phyloP scores from a whole-genome alignment of 2,329 filamentous ascomycete species.

The Penicillium sp. region DNA sequence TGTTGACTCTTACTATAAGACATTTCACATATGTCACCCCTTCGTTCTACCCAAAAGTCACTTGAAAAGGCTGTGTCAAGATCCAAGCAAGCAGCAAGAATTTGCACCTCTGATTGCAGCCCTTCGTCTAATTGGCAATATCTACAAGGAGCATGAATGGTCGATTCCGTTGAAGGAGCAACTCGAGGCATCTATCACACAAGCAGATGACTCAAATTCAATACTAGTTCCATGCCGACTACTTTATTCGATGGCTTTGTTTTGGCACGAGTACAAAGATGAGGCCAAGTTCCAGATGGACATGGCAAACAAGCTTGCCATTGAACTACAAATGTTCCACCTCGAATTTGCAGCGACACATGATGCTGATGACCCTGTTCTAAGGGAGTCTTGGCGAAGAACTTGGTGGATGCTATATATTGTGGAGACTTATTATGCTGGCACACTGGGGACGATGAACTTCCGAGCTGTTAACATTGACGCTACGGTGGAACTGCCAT shows the following conservation, averaged over 20 bases:
- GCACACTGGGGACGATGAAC: conserved; percentile 44
- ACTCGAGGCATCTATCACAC: conserved; percentile 5
- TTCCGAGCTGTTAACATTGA: conserved; percentile 25
- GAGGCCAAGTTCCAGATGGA: conserved; percentile 22
- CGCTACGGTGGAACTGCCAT: conserved; percentile 31
- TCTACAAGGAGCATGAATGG: conserved; percentile 21
- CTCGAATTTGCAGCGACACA: conserved; percentile 46
- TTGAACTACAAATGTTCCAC: conserved; percentile 26
- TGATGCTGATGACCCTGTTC: conserved; percentile 50
- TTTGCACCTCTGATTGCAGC: conserved; percentile 22
- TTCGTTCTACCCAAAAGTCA: conserved; percentile 27
- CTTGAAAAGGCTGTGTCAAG: conserved; percentile 12
- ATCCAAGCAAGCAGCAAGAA: neutral
- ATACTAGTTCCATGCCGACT: conserved; percentile 27
- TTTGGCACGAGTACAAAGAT: conserved; percentile 25
- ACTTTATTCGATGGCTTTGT: conserved; percentile 29
- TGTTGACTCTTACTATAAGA: conserved; percentile 32
- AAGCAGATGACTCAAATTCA: conserved; percentile 16
- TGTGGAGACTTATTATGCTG: conserved; percentile 76
- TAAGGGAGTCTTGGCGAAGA: conserved; percentile 49
- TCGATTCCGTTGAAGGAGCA: conserved; percentile 16
- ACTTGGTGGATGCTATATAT: conserved; percentile 56
- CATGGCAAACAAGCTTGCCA: conserved; percentile 19
- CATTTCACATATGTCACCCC: conserved; percentile 35
- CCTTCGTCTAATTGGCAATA: conserved; percentile 34